Base-by-base conservation (phyloP, 129 eudicot species). In the Escallonia herrerae region DNA sequence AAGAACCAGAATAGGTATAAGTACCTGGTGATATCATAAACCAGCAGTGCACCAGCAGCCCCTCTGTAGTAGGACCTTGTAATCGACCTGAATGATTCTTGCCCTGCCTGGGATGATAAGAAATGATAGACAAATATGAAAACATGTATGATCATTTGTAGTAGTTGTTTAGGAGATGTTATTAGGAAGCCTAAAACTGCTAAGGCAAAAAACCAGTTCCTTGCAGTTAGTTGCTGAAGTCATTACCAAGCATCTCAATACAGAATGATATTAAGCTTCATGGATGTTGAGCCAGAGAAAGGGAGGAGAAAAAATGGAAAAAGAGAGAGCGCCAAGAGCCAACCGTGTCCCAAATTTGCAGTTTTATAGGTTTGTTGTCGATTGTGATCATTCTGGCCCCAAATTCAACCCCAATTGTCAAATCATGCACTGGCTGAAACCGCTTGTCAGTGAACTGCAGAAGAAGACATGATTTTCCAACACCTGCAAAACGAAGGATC, bases 401-500 rank as follows among this genome's bases (percentile, higher is more conserved):
- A 81, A 83, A 89, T 67, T 89, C 96, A 49, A 86, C 96, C 62
- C 96, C 96, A 62, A 89, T 89, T 57, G 95, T 85, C 77, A 81
- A 56, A 76, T 89, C 93, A 75, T 89, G 96, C 62, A 89, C 93
- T 3, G 89, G 96, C 72, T 89, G 93, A 79, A 89, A 89, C 37
- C 96, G 86, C 76, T 91, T 91, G 80, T 91, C 97, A 0, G 97
- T 91, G 72, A 91, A 91, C 81, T 91, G 97, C 69, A 89, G 79
- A 64, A 89, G 96, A 46, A 89, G 90, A 58, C 95, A 89, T 74
- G 96, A 79, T 61, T 81, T 81, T 44, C 86, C 86, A 59, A 81
- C 86, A 53, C 82, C 86, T 81, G 80, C 53, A 71, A 3, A 51
- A 43, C 7, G 37, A 10, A 3, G 6, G 22, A 15, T 55, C 38